Conservation (phyloP, 306 rosid species). For the Rubus idaeus region DNA sequence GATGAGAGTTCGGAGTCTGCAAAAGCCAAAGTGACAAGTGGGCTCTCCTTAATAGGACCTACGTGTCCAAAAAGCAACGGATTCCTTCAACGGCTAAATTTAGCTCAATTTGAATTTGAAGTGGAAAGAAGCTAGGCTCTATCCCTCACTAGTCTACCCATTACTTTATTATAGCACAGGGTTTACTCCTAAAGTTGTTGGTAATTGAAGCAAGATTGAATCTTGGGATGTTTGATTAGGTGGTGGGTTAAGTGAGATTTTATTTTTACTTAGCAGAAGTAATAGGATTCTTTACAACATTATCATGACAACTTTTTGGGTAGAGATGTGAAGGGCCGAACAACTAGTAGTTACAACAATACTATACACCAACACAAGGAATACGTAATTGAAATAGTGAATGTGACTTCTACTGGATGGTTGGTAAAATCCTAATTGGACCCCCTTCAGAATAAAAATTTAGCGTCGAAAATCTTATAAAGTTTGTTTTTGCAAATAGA, state of each 20-base stretch:
- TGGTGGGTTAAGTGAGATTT: not conserved
- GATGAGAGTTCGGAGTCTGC: conserved; percentile 20
- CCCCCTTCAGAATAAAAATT: not conserved
- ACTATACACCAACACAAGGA: not conserved
- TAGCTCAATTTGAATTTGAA: conserved; percentile 25
- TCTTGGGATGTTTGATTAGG: not conserved
- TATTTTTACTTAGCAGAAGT: not conserved
- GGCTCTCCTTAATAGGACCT: conserved; percentile 26
- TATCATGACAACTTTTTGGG: not conserved
- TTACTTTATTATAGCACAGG: not conserved
- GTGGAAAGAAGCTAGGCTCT: not conserved
- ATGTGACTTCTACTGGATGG: not conserved
- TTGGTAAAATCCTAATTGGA: not conserved
- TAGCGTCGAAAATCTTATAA: too few relatives aligned
- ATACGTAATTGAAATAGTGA: not conserved
- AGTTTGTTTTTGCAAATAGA: too few relatives aligned
- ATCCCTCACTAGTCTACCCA: not conserved
- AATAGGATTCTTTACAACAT: not conserved
- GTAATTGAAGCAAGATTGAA: not conserved
- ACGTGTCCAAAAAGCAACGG: conserved; percentile 19
- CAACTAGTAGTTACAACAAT: conserved; percentile 2
- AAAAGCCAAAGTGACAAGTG: conserved; percentile 11
- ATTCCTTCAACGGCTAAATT: conserved; percentile 23
- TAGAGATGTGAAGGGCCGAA: not conserved
- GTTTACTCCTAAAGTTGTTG: conserved; percentile 1